Conservation (phyloP, 257 asterid species). For the Dorcoceras hygrometricum region DNA sequence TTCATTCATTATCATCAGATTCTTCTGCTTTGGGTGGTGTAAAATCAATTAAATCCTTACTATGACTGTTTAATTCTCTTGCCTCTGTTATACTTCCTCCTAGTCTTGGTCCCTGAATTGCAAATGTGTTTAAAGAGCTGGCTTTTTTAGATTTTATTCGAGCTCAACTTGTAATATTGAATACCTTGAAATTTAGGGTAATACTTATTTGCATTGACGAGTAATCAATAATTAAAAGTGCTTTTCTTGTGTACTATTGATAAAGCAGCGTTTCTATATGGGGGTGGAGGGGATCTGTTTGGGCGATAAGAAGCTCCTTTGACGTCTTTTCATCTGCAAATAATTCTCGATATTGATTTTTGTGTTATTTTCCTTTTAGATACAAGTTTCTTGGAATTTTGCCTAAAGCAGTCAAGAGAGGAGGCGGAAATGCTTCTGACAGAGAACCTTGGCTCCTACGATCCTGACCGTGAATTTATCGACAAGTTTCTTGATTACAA, state of each 20-base stretch:
- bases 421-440: conserved; percentile 82
- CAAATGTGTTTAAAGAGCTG: neutral
- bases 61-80: neutral
- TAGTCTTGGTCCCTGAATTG: neutral
- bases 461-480: conserved; percentile 80
- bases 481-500: conserved; percentile 81
- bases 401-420: conserved; percentile 71
- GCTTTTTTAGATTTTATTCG: neutral
- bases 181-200: neutral
- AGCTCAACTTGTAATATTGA: neutral
- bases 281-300: no score
- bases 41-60: neutral
- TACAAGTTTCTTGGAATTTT: conserved; percentile 80
- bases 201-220: neutral
- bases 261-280: no score
- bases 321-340: no score
- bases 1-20: neutral
- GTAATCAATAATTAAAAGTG: no score
- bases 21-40: neutral
- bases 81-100: neutral
- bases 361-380: conserved; percentile 38
- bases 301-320: no score
- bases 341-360: neutral
- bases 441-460: conserved; percentile 78
- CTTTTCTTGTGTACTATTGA: no score